Conservation (phyloP, 73 alveolate species). For the Blepharisma stoltei region DNA sequence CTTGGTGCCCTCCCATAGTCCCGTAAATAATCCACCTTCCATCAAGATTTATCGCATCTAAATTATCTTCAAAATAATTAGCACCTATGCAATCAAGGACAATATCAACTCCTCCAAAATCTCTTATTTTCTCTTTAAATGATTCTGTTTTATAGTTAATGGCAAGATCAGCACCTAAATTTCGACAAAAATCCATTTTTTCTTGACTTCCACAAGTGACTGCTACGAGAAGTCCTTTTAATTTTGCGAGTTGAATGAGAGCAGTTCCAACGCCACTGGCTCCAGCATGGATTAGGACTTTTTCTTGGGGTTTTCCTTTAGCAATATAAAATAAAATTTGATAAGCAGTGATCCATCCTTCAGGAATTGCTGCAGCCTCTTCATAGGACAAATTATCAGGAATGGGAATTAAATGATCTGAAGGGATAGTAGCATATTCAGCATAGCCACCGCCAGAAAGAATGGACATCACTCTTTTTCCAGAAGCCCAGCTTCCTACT, state of each 20-base stretch:
- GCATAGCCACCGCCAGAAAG: conserved; percentile 75
- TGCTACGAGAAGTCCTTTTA: conserved; percentile 35
- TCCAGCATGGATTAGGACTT: conserved; percentile 65
- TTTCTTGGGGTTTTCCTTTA: conserved; percentile 36
- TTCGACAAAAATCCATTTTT: conserved; percentile 44
- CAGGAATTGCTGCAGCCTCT: conserved; percentile 70
- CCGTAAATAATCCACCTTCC: conserved; percentile 71
- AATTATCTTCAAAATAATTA: conserved; percentile 42
- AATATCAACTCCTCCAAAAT: conserved; percentile 54
- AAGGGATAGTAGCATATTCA: conserved; percentile 45
- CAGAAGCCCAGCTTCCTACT: conserved; percentile 28
- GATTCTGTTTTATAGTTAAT: conserved; percentile 55
- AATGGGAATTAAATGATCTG: conserved; percentile 37
- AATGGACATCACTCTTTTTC: conserved; percentile 52
- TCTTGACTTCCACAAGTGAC: conserved; percentile 54
- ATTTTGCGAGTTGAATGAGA: conserved; percentile 57
- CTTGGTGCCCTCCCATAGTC: conserved; percentile 49
- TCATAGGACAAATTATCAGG: conserved; percentile 42
- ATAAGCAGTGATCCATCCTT: conserved; percentile 68
- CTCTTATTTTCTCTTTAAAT: conserved; percentile 35
- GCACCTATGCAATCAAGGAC: conserved; percentile 62
- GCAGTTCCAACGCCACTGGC: conserved; percentile 79
- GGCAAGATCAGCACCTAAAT: conserved; percentile 52
- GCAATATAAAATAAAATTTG: conserved; percentile 37
- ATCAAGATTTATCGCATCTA: conserved; percentile 39